Base-by-base conservation (phyloP, 106 monocot genomes). In the Alisma plantagoaquatica region DNA sequence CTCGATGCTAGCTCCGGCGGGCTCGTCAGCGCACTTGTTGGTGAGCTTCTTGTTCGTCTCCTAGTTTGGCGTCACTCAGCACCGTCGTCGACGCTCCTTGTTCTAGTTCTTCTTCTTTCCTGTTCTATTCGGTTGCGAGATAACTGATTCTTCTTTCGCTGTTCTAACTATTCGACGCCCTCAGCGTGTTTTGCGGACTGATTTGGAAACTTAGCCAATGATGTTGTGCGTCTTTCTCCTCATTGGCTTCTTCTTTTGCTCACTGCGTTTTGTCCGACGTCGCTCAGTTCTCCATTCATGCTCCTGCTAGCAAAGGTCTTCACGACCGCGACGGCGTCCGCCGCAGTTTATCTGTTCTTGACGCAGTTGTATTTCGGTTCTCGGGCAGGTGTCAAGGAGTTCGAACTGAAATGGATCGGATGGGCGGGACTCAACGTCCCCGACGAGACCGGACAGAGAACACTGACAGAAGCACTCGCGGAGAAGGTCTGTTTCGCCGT, bases 391-490 rank as follows among this genome's bases (percentile, higher is more conserved):
- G 88, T 96, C 18, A 86, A 81, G 57, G 94, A 88, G 57, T 84
- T 96, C 19, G 94, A 96, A 57, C 88, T 88, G 21, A 96, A 67
- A 59, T 96, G 94, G 94, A 96, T 96, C 52, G 94, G 94, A 42
- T 96, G 94, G 94, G 88, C 94, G 1, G 94, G 94, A 45, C 88
- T 96, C 17, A 96, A 96, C 64, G 94, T 96, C 19, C 83, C 80
- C 3, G 94, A 96, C 59, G 88, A 96, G 70, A 62, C 76, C 19
- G 94, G 94, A 43, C 87, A 87, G 76, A 70, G 52, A 33, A 88
- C 94, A 8, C 81, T 96, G 29, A 73, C 87, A 29, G 78, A 71
- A 51, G 94, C 94, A 21, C 49, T 96, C 31, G 94, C 88, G 25
- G 84, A 81, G 56, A 96, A 96, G 88, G 94, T 84, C 27, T n/a